Evolutionary conservation across 306 rosid genomes (phyloP).

Genomic region (Abrus pulchellus): DNA sequence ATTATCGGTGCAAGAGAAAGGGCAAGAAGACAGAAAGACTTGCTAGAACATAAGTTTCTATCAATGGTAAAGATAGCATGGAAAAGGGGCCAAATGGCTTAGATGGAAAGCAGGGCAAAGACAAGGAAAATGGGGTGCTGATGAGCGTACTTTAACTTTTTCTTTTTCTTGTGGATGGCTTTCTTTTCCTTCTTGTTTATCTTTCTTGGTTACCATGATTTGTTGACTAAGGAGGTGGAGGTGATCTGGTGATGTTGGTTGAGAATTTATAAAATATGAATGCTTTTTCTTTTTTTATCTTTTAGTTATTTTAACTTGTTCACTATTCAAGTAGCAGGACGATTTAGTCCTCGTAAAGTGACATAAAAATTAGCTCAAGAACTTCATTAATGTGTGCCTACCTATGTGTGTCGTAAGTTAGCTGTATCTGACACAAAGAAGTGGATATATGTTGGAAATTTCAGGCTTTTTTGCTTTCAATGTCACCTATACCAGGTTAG

Average conservation of each 20-base stretch:
- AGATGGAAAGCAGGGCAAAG: slow-evolving; percentile 59
- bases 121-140: slow-evolving; percentile 49
- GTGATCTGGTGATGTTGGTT: slow-evolving; percentile 58
- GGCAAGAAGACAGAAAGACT: slow-evolving; percentile 42
- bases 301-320: not conserved
- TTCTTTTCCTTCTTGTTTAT: slow-evolving; percentile 53
- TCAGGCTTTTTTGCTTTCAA: slow-evolving; percentile 38
- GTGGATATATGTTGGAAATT: slow-evolving; percentile 6
- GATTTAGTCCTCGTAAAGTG: slow-evolving; percentile 32
- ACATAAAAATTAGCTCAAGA: slow-evolving; percentile 38
- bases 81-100: slow-evolving; percentile 53
- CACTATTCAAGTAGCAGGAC: slow-evolving; percentile 43
- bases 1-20: slow-evolving; percentile 41
- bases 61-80: slow-evolving; percentile 53
- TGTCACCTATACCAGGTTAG: slow-evolving; percentile 20
- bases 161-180: slow-evolving; percentile 41
- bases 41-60: slow-evolving; percentile 42
- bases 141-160: slow-evolving; percentile 54
- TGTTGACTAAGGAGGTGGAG: slow-evolving; percentile 64
- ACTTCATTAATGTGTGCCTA: slow-evolving; percentile 34
- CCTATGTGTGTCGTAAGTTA: slow-evolving; percentile 47
- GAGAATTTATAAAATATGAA: slow-evolving; percentile 69
- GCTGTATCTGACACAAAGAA: slow-evolving; percentile 40
- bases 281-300: slow-evolving; percentile 48
- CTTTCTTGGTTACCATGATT: slow-evolving; percentile 64